These are phyloP conservation scores for Eucalyptus rudis DNA, from an alignment of 345 rosid genomes.

Conservation along the genomic window DNA sequence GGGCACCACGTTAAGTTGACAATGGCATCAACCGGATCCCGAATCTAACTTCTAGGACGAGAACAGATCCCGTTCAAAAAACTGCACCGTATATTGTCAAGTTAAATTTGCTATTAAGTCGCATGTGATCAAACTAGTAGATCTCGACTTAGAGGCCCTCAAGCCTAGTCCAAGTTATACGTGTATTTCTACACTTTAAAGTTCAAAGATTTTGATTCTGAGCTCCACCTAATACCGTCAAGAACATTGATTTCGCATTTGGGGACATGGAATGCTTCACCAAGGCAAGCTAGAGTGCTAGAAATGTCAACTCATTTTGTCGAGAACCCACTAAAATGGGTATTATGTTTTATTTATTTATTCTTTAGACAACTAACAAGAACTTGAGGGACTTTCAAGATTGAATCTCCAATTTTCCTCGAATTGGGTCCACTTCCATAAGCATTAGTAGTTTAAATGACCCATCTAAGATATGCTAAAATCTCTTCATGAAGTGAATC, in stretches of 20 bases:
- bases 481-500: constrained; percentile 23
- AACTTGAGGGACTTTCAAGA: neutral
- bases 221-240: neutral
- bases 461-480: neutral
- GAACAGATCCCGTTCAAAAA: neutral
- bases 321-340: neutral
- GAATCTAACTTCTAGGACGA: neutral
- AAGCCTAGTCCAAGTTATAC: neutral
- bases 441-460: neutral
- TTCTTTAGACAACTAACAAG: neutral
- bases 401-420: neutral
- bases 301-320: neutral
- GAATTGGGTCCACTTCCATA: neutral
- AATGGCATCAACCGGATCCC: neutral
- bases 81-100: neutral
- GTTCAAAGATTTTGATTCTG: neutral
- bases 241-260: neutral
- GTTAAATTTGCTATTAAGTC: neutral
- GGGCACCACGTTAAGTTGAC: too few relatives aligned
- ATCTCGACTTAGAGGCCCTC: neutral
- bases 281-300: too few relatives aligned
- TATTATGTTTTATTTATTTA: neutral
- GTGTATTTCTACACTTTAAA: neutral
- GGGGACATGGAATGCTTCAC: neutral
- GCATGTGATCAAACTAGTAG: neutral